phyloP scores from a whole-genome alignment of 345 rosid genomes.

The Euphorbia peplus region DNA sequence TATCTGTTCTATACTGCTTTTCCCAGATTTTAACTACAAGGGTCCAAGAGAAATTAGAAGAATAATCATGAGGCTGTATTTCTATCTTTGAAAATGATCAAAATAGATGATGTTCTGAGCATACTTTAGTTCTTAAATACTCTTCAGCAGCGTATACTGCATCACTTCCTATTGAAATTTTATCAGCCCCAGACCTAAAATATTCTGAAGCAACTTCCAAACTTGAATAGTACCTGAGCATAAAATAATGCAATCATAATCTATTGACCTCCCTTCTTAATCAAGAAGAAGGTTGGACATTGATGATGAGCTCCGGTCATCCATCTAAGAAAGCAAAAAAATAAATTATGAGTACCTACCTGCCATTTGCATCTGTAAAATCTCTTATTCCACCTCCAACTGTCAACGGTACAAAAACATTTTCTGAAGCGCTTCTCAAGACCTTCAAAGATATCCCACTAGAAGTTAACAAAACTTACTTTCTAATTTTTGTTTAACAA shows the following conservation, averaged over 20 bases:
- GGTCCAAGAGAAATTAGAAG: constrained; percentile 15
- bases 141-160: constrained; percentile 93
- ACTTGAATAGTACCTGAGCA: constrained; percentile 83
- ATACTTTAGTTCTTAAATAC: constrained; percentile 73
- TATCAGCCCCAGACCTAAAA: constrained; percentile 97
- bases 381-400: constrained; percentile 99
- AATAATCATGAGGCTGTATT: neutral
- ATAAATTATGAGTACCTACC: constrained; percentile 35
- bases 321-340: neutral
- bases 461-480: neutral
- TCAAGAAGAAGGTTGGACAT: neutral
- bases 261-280: neutral
- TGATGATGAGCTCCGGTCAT: neutral
- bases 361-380: constrained; percentile 91
- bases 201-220: constrained; percentile 97
- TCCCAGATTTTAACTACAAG: constrained; percentile 71
- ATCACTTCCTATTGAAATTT: constrained; percentile 94
- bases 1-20: constrained; percentile 89
- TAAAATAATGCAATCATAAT: constrained; percentile 1
- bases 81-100: neutral
- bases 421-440: constrained; percentile 82
- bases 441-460: constrained; percentile 41
- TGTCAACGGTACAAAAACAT: constrained; percentile 94
- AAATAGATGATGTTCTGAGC: constrained; percentile 18
- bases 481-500: neutral